Conservation (phyloP, 768 basidiomycete genomes). For the Tricholoma furcatifolium region DNA sequence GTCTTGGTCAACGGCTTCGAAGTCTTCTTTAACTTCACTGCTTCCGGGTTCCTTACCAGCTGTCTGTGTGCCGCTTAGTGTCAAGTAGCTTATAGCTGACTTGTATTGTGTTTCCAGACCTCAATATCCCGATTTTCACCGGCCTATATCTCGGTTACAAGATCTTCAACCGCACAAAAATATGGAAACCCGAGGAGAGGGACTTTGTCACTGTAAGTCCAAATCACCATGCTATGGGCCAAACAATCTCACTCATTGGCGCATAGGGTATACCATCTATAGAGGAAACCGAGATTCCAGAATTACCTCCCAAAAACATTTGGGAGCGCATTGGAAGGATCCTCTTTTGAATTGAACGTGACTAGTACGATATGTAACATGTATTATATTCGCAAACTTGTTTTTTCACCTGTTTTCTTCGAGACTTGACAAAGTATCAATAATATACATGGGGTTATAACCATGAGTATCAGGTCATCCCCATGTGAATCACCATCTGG, state of each 20-base stretch:
- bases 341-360: constrained; percentile 45
- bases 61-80: constrained; percentile 27
- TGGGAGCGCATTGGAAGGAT: constrained; percentile 46
- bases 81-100: neutral
- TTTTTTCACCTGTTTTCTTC: too few species aligned
- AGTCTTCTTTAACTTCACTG: constrained; percentile 65
- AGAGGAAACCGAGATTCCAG: constrained; percentile 65
- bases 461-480: too few species aligned
- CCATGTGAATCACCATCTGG: too few species aligned
- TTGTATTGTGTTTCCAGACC: constrained; percentile 24
- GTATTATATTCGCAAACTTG: neutral
- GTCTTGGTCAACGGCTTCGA: constrained; percentile 51
- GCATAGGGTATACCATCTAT: constrained; percentile 61
- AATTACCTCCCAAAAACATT: constrained; percentile 48
- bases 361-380: too few species aligned
- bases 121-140: constrained; percentile 48
- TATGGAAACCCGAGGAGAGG: constrained; percentile 63
- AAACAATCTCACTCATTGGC: neutral
- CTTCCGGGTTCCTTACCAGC: constrained; percentile 45
- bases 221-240: neutral
- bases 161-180: constrained; percentile 34
- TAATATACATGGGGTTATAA: too few species aligned
- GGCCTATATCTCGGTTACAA: constrained; percentile 46
- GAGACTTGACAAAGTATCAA: too few species aligned
- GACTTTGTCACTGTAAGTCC: constrained; percentile 64